Conservation (phyloP, 192 early-diverging fungal species). For the Radiomyces spectabilis region DNA sequence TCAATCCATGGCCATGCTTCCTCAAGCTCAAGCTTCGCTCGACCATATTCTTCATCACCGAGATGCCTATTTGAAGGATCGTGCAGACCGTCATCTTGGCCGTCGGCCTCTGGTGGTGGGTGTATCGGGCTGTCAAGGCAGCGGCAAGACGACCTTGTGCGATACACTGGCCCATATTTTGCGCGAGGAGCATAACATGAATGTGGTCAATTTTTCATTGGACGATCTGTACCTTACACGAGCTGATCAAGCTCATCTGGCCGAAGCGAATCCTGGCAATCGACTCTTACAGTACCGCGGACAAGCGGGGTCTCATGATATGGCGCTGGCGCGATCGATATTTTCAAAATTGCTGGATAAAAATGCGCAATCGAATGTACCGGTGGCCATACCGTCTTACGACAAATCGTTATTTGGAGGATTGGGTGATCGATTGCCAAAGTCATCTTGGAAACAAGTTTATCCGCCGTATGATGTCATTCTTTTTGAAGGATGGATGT, state of each 20-base stretch:
- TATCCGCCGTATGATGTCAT: conserved; percentile 64
- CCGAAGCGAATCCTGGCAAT: conserved; percentile 44
- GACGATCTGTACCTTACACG: conserved; percentile 85
- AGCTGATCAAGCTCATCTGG: conserved; percentile 50
- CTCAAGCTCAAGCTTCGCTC: conserved; percentile 24
- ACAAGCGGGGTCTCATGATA: conserved; percentile 86
- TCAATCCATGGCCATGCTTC: conserved; percentile 7
- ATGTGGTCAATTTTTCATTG: conserved; percentile 57
- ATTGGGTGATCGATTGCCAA: conserved; percentile 68
- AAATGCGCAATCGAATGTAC: conserved; percentile 10
- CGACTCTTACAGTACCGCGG: conserved; percentile 76
- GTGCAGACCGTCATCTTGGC: not conserved
- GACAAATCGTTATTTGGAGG: conserved; percentile 76
- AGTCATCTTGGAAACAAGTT: conserved; percentile 46
- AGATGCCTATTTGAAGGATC: not conserved
- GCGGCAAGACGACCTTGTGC: conserved; percentile 60
- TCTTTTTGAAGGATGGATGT: conserved; percentile 89
- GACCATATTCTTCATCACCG: conserved; percentile 24
- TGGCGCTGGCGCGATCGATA: conserved; percentile 48
- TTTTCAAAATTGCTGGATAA: conserved; percentile 41
- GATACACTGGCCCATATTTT: conserved; percentile 34
- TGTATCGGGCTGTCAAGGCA: conserved; percentile 77
- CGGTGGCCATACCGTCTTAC: conserved; percentile 62
- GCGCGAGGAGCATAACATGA: conserved; percentile 32
- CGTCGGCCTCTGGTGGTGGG: conserved; percentile 57